These are phyloP conservation scores for Spizellomyces sp. DNA, from an alignment of 192 early-diverging fungal species.

Conservation along the genomic window DNA sequence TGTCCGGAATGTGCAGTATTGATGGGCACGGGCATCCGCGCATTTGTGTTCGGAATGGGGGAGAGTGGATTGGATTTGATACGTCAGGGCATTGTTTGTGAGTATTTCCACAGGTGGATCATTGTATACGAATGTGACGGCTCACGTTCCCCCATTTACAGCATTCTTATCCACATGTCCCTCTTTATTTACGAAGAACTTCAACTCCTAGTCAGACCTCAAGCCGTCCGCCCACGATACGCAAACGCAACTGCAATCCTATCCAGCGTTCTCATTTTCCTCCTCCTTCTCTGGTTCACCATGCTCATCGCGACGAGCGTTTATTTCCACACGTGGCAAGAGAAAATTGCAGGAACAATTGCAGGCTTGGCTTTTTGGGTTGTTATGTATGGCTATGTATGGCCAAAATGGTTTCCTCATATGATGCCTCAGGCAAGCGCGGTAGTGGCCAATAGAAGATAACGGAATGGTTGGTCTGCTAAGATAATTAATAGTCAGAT, in stretches of 20 bases:
- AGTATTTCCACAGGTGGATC: conserved; percentile 34
- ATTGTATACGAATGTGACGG: neutral
- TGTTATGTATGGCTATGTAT: conserved; percentile 38
- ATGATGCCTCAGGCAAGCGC: conserved; percentile 11
- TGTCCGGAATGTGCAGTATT: conserved; percentile 62
- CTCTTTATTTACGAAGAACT: conserved; percentile 36
- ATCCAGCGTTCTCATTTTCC: conserved; percentile 36
- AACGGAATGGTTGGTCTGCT: neutral
- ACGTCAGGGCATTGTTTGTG: conserved; percentile 85
- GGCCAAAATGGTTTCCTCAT: conserved; percentile 12
- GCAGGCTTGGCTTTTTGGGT: conserved; percentile 75
- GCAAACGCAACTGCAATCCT: conserved; percentile 16
- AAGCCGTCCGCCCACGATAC: neutral
- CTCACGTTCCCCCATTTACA: conserved; percentile 15
- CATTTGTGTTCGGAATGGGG: conserved; percentile 57
- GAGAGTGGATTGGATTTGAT: conserved; percentile 82
- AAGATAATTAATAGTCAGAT: too few relatives aligned
- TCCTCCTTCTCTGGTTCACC: conserved; percentile 69
- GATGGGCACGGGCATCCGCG: conserved; percentile 26
- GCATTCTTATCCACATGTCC: conserved; percentile 35
- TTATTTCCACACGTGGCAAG: conserved; percentile 75
- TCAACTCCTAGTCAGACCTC: neutral
- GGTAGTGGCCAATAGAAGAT: neutral
- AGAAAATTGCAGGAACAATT: conserved; percentile 69
- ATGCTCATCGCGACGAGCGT: conserved; percentile 78